Conservation (phyloP, 345 rosid species). For the Gossypium raimondii region DNA sequence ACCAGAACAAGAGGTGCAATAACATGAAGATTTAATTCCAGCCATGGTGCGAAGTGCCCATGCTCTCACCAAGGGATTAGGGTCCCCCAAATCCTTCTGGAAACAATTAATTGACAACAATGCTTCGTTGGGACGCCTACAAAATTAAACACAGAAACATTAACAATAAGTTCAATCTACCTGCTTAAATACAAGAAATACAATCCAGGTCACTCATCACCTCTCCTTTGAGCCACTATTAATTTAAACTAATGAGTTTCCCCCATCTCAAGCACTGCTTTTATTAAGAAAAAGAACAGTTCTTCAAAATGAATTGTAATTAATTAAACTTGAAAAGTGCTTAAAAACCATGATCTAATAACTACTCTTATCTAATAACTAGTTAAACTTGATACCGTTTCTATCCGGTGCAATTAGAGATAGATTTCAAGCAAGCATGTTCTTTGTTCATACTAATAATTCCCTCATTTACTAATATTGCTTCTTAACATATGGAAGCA, state of each 20-base stretch:
- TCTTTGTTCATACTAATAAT: not conserved
- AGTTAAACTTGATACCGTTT: not conserved
- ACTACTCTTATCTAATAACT: not conserved
- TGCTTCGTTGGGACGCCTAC: constrained; percentile 96
- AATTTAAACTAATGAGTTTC: constrained; percentile 3
- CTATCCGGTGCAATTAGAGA: not conserved
- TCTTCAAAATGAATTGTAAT: not conserved
- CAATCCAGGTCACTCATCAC: not conserved
- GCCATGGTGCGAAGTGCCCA: constrained; percentile 99
- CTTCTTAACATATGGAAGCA: not conserved
- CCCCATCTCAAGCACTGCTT: not conserved
- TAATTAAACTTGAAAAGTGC: not conserved
- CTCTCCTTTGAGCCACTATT: not conserved
- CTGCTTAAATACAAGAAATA: not conserved
- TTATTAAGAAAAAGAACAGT: not conserved
- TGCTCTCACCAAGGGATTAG: constrained; percentile 91
- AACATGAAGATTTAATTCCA: constrained; percentile 80
- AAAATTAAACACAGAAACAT: constrained; percentile 13
- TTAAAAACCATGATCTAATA: not conserved
- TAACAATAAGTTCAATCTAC: constrained; percentile 4
- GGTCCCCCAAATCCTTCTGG: constrained; percentile 95
- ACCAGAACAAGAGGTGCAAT: constrained; percentile 85
- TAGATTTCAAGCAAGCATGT: not conserved
- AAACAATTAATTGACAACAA: constrained; percentile 88
- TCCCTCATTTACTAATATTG: not conserved